Evolutionary conservation across 2,329 filamentous ascomycete genomes (phyloP).

Genomic region (Trichoderma koningiopsis): DNA sequence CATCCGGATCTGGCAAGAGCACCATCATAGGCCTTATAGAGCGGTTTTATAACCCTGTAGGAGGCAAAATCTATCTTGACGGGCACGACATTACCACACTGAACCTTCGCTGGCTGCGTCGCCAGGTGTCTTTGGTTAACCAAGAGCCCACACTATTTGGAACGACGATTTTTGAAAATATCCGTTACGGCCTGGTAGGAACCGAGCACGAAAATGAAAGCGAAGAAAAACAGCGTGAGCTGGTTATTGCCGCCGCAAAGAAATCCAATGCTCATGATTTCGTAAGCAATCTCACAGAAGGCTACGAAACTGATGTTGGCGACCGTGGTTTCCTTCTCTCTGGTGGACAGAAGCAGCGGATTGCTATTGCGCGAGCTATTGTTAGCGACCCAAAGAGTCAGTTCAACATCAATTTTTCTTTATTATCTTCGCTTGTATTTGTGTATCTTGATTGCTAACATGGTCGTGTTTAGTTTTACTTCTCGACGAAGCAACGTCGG

Average conservation of each 20-base stretch:
- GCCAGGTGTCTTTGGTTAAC: constrained; percentile 88
- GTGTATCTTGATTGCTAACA: not conserved
- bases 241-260: constrained; percentile 79
- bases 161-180: constrained; percentile 87
- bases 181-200: constrained; percentile 86
- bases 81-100: constrained; percentile 78
- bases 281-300: constrained; percentile 76
- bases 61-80: constrained; percentile 77
- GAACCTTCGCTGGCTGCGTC: constrained; percentile 87
- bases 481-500: constrained; percentile 92
- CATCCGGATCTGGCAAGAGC: constrained; percentile 91
- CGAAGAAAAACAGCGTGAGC: constrained; percentile 67
- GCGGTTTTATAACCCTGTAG: constrained; percentile 89
- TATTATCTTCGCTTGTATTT: too few species aligned
- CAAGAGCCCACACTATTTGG: constrained; percentile 92
- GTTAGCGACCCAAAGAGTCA: constrained; percentile 82
- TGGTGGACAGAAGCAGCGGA: constrained; percentile 95
- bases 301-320: constrained; percentile 93
- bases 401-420: constrained; percentile 27
- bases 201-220: constrained; percentile 69
- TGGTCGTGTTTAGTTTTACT: constrained; percentile 63
- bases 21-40: constrained; percentile 93
- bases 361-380: constrained; percentile 88
- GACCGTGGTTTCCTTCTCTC: constrained; percentile 90
- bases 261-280: constrained; percentile 97